Base-by-base conservation (phyloP, 192 early-diverging fungal genomes). In the Coemansia sp. region DNA sequence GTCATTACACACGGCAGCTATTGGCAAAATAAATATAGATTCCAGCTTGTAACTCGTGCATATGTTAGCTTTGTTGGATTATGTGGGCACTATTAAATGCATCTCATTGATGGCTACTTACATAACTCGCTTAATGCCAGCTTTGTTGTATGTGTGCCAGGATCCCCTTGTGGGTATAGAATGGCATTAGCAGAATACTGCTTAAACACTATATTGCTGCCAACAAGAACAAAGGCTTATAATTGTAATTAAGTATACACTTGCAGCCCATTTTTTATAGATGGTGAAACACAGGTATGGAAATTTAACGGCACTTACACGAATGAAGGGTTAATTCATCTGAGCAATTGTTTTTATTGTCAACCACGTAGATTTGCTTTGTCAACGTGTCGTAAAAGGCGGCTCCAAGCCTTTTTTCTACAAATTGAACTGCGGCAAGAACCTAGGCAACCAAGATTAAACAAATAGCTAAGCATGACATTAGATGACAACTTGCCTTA, bases 301-400 rank as follows among this genome's bases (percentile, higher is more conserved):
- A 44, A 2, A 16, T 44, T 44, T 3, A 44, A 44, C 14, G 14
- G 19, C 10, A 27, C 54, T 66, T 66, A 66, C 64, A 38, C 14
- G 56, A 23, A 1, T 57, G 44, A 10, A 65, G 41, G 5, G 63
- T 26, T 25, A 41, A 32, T 10, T 65, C 47, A 5, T 12, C 47
- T 3, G 44, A 65, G 21, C 10, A 49, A 23, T 27, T 18, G 16
- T 26, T 27, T 9, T 41, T 47, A 22, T n/a, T 19, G 30, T 22
- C 22, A 0, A 66, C 56, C 12, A 66, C 22, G 1, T 16, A 58
- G 4, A 66, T 19, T 23, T 22, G 47, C 22, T 53, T 56, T 2
- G 61, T 24, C 24, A 63, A 25, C 2, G 18, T 58, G 49, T 75
- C 73, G 32, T 54, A 75, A 1, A 75, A 54, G 5, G 73, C 67